Evolutionary conservation across 495 filamentous ascomycete species (phyloP), one percentile per base, ranked within the genome.

Genomic region (Aspergillus wentii): DNA sequence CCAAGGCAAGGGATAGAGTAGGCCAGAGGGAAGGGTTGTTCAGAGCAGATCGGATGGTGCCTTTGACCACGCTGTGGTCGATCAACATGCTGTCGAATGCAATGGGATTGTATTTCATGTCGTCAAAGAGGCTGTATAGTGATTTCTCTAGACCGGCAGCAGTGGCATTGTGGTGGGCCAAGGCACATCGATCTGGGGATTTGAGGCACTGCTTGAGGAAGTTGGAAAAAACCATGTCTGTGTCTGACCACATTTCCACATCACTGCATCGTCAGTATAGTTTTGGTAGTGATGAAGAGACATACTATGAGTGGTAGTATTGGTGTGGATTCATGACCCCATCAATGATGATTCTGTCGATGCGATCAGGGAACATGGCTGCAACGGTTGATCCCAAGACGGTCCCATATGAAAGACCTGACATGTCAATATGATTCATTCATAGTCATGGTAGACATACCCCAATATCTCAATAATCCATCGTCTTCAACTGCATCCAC

Each of bases 391-490:
- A 56, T 7, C 66, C 66, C 3, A 71, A 48, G 1, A 55, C 53
- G 1, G 65, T 69, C 8, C 66, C 65, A 26, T 71, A 71, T 4
- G 62, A 67, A 22, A 62, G 50, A 6, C 66, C 62, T 57, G 11
- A 4, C 10, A 18, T 22, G 23, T n/a, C n/a, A n/a, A n/a, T n/a
- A n/a, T n/a, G n/a, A n/a, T n/a, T n/a, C n/a, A n/a, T n/a, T n/a
- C n/a, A n/a, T n/a, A n/a, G n/a, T n/a, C n/a, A n/a, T n/a, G n/a
- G n/a, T n/a, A n/a, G 17, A 37, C 59, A 44, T 20, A 65, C 68
- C 68, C 66, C 59, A 72, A 38, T 59, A 72, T 38, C 63, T 44
- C 14, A 74, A 25, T 33, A 72, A n/a, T 0, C 69, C 66, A 38
- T 71, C 61, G 30, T 68, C 54, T 15, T 48, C 57, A 5, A 71